Evolutionary conservation across 805 yeast genomes (phyloP).

Genomic region (Saccharomycopsis sp.): DNA sequence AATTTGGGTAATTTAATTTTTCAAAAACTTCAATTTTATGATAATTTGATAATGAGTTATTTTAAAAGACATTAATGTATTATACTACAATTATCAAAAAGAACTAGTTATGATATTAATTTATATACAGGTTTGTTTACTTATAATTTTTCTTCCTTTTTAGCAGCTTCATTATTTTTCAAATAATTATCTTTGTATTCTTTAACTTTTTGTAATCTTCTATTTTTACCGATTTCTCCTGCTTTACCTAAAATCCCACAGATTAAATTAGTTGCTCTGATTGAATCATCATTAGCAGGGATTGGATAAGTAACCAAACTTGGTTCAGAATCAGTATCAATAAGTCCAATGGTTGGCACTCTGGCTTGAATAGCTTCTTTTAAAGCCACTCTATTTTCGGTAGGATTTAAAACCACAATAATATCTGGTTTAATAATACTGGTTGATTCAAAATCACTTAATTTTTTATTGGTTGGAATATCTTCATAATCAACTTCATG

Average conservation of each 20-base stretch:
- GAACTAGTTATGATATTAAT: too few relatives aligned
- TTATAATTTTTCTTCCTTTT: too few relatives aligned
- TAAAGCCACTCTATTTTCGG: constrained; percentile 71
- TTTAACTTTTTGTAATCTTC: constrained; percentile 34
- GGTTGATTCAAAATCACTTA: constrained; percentile 38
- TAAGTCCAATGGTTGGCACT: constrained; percentile 86
- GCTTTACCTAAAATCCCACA: constrained; percentile 79
- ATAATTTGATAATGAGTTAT: too few relatives aligned
- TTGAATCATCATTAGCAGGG: constrained; percentile 91
- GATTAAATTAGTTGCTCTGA: constrained; percentile 69
- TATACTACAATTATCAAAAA: too few relatives aligned
- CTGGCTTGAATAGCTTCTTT: constrained; percentile 73
- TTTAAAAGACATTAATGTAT: too few relatives aligned
- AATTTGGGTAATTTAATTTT: too few relatives aligned
- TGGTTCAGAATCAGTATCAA: constrained; percentile 92
- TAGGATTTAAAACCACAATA: constrained; percentile 77
- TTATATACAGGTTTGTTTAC: too few relatives aligned
- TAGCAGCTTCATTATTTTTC: too few relatives aligned
- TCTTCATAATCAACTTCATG: constrained; percentile 73
- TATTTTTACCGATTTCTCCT: constrained; percentile 65
- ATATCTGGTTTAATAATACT: constrained; percentile 77
- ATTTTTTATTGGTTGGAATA: constrained; percentile 47
- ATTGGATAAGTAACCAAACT: constrained; percentile 84
- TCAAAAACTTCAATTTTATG: too few relatives aligned
- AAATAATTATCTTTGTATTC: too few relatives aligned